Evolutionary conservation across 2,329 filamentous ascomycete species (phyloP), one percentile per base, ranked within the genome.

Genomic region (Dactylellina drechsleri): DNA sequence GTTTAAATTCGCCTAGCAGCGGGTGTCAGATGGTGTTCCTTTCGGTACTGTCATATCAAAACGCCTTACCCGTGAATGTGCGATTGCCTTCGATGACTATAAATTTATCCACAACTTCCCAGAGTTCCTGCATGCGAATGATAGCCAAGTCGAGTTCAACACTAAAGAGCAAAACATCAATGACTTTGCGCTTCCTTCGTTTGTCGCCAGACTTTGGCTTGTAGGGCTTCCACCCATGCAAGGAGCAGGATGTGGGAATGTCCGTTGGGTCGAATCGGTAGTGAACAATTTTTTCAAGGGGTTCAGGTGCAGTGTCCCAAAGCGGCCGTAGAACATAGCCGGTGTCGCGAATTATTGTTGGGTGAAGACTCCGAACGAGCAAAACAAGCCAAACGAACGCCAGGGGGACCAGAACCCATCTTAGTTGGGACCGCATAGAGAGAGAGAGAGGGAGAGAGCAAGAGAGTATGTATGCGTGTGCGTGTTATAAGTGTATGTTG

Each of bases 21-120:
- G 15, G 10, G 31, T 45, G 47, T 60, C 15, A 67, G 47, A 23
- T 20, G 18, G 23, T 1, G 20, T 18, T 31, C 6, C 15, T 15
- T 15, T 36, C 36, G 15, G 26, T 61, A 18, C 16, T 6, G 7
- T 18, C 18, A 20, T 3, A 61, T 40, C 3, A 12, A 13, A 60
- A 7, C 2, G 31, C 18, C 49, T 36, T 43, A 64, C 66, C 62
- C 52, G 70, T 74, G 45, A 74, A 67, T 8, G 57, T 74, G 40
- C 52, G 62, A 20, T 74, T 67, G 12, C 62, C 70, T 47, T 74
- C 68, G 13, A 74, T 74, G 6, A 66, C 62, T 6, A 74, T 66
- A 41, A 66, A 66, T 4, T 60, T 58, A 47, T 66, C 68, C n/a
- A 66, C 68, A 16, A 58, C 20, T 15, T 66, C 62, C 62, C 57